Evolutionary conservation across 495 filamentous ascomycete species (phyloP).

Genomic region (Echria macrotheca): DNA sequence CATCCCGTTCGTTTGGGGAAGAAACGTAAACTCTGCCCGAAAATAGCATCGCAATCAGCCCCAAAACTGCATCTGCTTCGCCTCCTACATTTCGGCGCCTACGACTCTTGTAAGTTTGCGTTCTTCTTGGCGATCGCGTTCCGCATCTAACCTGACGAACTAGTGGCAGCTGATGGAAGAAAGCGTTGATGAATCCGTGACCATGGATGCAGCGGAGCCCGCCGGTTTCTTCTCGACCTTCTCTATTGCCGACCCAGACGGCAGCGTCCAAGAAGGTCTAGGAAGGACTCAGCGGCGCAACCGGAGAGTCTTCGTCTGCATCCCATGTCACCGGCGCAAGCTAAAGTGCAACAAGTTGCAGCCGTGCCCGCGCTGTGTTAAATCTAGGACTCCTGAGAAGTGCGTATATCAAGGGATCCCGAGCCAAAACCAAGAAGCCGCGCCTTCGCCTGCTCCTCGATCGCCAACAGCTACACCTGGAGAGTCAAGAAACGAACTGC

Average conservation of each 20-base stretch:
- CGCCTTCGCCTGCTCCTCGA: conserved; percentile 9
- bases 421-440: conserved; percentile 7
- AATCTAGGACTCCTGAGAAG: conserved; percentile 16
- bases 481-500: conserved; percentile 4
- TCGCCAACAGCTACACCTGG: not conserved
- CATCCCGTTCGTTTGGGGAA: not conserved
- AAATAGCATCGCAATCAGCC: not conserved
- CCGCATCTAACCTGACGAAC: not conserved
- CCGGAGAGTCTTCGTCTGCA: conserved; percentile 25
- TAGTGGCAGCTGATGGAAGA: too few relatives aligned
- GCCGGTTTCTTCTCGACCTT: conserved; percentile 27
- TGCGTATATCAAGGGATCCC: conserved; percentile 22
- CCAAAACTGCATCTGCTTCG: not conserved
- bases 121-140: not conserved
- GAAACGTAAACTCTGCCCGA: not conserved
- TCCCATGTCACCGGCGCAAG: conserved; percentile 26
- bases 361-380: conserved; percentile 23
- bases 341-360: conserved; percentile 25
- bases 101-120: not conserved
- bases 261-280: conserved; percentile 14
- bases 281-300: conserved; percentile 22
- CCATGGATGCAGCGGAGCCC: conserved; percentile 19
- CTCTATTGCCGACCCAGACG: conserved; percentile 21
- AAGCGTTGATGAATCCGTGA: conserved; percentile 9
- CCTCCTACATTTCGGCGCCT: not conserved